phyloP scores from a whole-genome alignment of 176 grass and related monocot species.

The Aechmea fasciata region DNA sequence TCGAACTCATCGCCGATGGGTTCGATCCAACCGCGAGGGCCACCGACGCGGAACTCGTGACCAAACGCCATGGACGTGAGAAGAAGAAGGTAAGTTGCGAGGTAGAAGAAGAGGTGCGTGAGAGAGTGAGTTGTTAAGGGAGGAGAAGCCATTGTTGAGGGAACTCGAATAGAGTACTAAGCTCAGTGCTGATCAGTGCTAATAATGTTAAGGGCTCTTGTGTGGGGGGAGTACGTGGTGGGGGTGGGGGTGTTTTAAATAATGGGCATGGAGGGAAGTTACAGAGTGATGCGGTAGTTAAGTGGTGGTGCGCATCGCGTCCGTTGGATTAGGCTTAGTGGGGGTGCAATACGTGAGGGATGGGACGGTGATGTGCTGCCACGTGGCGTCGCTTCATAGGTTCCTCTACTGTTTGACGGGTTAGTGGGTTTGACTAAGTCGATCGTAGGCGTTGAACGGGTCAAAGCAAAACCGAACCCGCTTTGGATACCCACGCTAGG shows the following conservation, averaged over 20 bases:
- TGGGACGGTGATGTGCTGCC: not conserved
- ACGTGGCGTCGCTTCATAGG: not conserved
- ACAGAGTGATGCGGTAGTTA: not conserved
- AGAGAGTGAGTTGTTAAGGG: not conserved
- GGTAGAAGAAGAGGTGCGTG: conserved; percentile 17
- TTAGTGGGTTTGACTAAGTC: not conserved
- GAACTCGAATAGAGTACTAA: not conserved
- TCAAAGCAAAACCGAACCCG: not conserved
- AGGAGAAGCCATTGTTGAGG: conserved; percentile 13
- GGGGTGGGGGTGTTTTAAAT: not conserved
- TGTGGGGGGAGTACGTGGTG: not conserved
- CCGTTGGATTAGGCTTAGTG: not conserved
- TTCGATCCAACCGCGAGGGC: conserved; percentile 36
- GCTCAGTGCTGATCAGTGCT: not conserved
- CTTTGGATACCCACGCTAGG: not conserved
- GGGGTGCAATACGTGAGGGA: not conserved
- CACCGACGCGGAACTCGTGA: conserved; percentile 46
- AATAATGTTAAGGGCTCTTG: not conserved
- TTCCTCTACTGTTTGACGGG: not conserved
- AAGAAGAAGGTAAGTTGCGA: conserved; percentile 24
- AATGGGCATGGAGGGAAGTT: not conserved
- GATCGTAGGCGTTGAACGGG: not conserved
- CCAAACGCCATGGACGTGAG: conserved; percentile 8
- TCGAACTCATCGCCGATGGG: conserved; percentile 42
- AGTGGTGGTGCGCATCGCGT: not conserved